A percentile compares a stretch with the other conserved stretches of the same genome.
phyloP scores from a whole-genome alignment of 768 basidiomycete genomes.

The Boletus rufocinnamomeus region DNA sequence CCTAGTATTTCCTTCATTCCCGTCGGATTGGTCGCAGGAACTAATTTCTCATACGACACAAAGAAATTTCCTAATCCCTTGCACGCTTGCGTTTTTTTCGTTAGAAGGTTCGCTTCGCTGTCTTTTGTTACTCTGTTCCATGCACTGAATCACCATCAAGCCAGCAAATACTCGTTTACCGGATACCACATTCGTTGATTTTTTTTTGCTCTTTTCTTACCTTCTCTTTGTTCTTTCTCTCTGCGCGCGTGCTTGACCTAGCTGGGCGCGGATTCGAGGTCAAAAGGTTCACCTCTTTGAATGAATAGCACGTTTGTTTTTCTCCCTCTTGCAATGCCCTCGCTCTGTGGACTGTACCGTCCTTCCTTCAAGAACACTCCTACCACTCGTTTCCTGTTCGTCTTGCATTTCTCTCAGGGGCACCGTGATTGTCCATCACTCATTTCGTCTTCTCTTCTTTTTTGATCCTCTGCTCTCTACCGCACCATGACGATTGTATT shows the following conservation, averaged over 20 bases:
- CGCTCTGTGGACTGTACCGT: neutral
- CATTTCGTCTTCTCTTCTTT: no score
- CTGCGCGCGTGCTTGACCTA: neutral
- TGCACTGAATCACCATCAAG: constrained; percentile 1
- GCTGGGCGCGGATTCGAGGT: neutral
- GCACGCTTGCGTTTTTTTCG: constrained; percentile 1
- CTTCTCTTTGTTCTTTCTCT: neutral
- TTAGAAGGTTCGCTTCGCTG: constrained; percentile 1
- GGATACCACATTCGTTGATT: constrained; percentile 25
- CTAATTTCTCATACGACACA: constrained; percentile 27
- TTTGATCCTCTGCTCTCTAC: neutral
- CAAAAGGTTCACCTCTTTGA: constrained; percentile 1
- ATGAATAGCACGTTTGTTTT: neutral
- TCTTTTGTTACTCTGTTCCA: neutral
- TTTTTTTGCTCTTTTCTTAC: no score
- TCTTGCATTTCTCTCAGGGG: neutral
- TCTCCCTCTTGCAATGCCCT: neutral
- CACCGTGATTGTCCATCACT: neutral
- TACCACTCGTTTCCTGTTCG: neutral
- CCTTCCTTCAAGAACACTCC: neutral
- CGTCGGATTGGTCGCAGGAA: constrained; percentile 19
- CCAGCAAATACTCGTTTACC: constrained; percentile 3
- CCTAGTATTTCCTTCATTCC: constrained; percentile 16
- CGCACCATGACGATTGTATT: neutral
- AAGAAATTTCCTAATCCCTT: constrained; percentile 24